phyloP scores from a whole-genome alignment of 1,284 basidiomycete genomes.

The Sphaerobolus stellatus region DNA sequence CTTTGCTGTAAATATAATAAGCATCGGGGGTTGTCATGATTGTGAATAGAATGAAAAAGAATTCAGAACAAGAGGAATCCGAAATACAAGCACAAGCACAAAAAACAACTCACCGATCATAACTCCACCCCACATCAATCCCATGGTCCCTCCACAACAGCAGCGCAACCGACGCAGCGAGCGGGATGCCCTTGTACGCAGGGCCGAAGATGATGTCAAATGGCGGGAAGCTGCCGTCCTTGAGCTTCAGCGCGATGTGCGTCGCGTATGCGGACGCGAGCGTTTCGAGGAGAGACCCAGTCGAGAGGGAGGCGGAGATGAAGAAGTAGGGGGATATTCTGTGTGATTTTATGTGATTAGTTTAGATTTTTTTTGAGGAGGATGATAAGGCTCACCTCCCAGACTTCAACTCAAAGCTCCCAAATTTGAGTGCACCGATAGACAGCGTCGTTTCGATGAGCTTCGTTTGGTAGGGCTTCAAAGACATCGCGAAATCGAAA shows the following conservation, averaged over 20 bases:
- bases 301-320: conserved; percentile 88
- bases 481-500: too few species aligned
- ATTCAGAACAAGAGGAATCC: too few species aligned
- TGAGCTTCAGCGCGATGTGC: conserved; percentile 55
- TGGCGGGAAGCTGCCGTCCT: conserved; percentile 50
- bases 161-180: conserved; percentile 86
- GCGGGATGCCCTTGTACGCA: conserved; percentile 97
- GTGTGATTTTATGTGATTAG: conserved; percentile 12
- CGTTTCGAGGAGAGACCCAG: conserved; percentile 77
- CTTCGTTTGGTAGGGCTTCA: conserved; percentile 39
- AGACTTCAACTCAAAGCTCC: conserved; percentile 90
- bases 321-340: conserved; percentile 96
- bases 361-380: conserved; percentile 5
- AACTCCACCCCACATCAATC: conserved; percentile 78
- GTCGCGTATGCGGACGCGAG: conserved; percentile 87
- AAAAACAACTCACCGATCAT: conserved; percentile 57
- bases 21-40: too few species aligned
- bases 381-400: conserved; percentile 65
- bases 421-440: conserved; percentile 81
- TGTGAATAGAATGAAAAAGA: too few species aligned
- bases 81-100: too few species aligned
- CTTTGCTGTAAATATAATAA: conserved; percentile 64
- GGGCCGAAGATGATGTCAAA: conserved; percentile 97
- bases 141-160: conserved; percentile 68
- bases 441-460: conserved; percentile 48